Percentiles rank a stretch among this genome's conserved stretches.
Evolutionary conservation across 2,329 filamentous ascomycete genomes (phyloP).

Genomic region (Sporothrix euskadiensis): DNA sequence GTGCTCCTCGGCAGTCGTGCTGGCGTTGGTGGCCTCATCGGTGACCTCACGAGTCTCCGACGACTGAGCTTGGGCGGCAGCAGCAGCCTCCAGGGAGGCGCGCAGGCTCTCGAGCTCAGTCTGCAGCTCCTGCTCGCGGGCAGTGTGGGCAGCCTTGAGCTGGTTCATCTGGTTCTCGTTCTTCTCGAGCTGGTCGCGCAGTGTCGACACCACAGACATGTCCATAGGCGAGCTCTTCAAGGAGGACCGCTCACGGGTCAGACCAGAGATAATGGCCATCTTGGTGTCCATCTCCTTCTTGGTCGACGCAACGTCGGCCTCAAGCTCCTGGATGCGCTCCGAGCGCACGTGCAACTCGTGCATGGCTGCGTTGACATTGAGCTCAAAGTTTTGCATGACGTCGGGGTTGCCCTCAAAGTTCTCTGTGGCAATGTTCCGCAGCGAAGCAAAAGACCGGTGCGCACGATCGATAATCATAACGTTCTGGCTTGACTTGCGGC

Average conservation of each 20-base stretch:
- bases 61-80: constrained; percentile 32
- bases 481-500: constrained; percentile 89
- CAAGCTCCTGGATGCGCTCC: constrained; percentile 85
- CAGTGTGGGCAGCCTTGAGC: constrained; percentile 70
- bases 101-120: constrained; percentile 70
- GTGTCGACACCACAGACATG: constrained; percentile 81
- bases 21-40: constrained; percentile 28
- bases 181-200: constrained; percentile 84
- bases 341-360: constrained; percentile 85
- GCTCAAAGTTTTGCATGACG: constrained; percentile 85
- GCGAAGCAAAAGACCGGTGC: constrained; percentile 83
- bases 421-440: constrained; percentile 84
- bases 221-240: constrained; percentile 82
- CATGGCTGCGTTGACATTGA: constrained; percentile 88
- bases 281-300: constrained; percentile 98
- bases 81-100: constrained; percentile 48
- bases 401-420: constrained; percentile 82
- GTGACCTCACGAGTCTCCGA: constrained; percentile 10
- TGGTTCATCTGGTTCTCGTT: constrained; percentile 77
- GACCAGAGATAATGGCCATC: constrained; percentile 89
- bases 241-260: constrained; percentile 90
- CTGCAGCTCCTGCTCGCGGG: constrained; percentile 72
- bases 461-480: constrained; percentile 85
- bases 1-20: constrained; percentile 41
- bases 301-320: constrained; percentile 76